Base-by-base conservation (phyloP, 805 yeast species). In the Saccharomycopsis fermentans region DNA sequence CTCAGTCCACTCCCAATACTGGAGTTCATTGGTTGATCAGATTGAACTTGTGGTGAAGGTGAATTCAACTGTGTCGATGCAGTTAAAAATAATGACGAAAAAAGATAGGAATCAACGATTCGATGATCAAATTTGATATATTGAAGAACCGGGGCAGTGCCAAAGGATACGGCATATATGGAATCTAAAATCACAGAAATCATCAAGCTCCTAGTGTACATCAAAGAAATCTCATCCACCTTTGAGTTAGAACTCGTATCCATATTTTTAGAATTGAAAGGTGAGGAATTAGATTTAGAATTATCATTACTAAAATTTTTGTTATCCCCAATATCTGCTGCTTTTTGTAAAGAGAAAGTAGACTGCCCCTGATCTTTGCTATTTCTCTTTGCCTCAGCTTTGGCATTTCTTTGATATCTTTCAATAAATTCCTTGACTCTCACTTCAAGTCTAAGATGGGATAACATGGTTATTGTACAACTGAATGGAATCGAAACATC, bases 401-500 rank as follows among this genome's bases (percentile, higher is more conserved):
- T 54, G 14, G 17, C 4, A 12, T 5, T 26, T 37, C 14, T 26
- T 54, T 36, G 48, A 34, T 52, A 24, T n/a, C 24, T 17, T 8
- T 35, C 43, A 40, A 54, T 54, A 11, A 75, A 72, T 54, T 74
- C 71, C 56, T 65, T 78, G 65, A 66, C 74, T 1, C 27, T 8
- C 35, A 34, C 54, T 26, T 35, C 55, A 8, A 84, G 69, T 62
- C 77, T 77, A 68, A 81, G 78, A 64, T 83, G 89, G 66, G 81
- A 81, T 65, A 83, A 79, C 14, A 82, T 74, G 1, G 83, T 71
- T 14, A 77, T 74, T 1, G 85, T 73, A 58, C 78, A 71, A 3
- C 82, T 76, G 32, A 86, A 72, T 1, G 84, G 83, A 43, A 82
- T 70, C 6, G 87, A 80, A 65, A 80, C 82, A 37, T 77, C 74